Evolutionary conservation across 2,329 filamentous ascomycete species (phyloP).

Genomic region (Seiridium cupressi): DNA sequence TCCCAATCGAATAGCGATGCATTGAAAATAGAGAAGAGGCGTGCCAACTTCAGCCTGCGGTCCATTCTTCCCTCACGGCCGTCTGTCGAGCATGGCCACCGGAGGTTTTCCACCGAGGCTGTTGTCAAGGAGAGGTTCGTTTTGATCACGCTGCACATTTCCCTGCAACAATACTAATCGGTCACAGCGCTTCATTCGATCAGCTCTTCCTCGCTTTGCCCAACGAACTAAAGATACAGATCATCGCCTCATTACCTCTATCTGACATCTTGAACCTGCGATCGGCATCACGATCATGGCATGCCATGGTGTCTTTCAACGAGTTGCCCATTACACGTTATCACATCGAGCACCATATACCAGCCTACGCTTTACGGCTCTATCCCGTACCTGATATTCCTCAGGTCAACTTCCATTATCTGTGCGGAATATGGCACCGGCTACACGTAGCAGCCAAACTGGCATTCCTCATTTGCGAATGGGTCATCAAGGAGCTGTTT

Average conservation of each 20-base stretch:
- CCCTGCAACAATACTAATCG: background rate
- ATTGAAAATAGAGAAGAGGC: conserved; percentile 24
- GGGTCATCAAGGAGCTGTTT: conserved; percentile 66
- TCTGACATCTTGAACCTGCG: conserved; percentile 60
- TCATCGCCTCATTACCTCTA: conserved; percentile 58
- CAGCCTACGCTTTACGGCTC: conserved; percentile 57
- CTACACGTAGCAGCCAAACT: conserved; percentile 64
- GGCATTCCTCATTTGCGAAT: conserved; percentile 60
- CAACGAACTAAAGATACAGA: conserved; percentile 61
- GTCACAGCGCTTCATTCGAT: conserved; percentile 44
- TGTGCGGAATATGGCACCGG: conserved; percentile 65
- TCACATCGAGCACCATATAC: conserved; percentile 58
- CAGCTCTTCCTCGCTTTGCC: conserved; percentile 58
- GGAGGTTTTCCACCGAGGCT: conserved; percentile 22
- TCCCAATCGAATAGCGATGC: conserved; percentile 22
- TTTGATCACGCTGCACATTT: background rate
- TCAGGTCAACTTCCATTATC: conserved; percentile 55
- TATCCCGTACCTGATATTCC: conserved; percentile 52
- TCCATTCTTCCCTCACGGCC: conserved; percentile 27
- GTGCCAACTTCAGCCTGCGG: conserved; percentile 27
- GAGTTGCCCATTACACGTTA: conserved; percentile 61
- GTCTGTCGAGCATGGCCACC: conserved; percentile 27
- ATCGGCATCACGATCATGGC: conserved; percentile 57
- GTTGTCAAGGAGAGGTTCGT: conserved; percentile 24
- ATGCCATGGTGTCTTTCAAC: conserved; percentile 57